Evolutionary conservation across 2,329 filamentous ascomycete species (phyloP).

Genomic region (Colletotrichum sp.): DNA sequence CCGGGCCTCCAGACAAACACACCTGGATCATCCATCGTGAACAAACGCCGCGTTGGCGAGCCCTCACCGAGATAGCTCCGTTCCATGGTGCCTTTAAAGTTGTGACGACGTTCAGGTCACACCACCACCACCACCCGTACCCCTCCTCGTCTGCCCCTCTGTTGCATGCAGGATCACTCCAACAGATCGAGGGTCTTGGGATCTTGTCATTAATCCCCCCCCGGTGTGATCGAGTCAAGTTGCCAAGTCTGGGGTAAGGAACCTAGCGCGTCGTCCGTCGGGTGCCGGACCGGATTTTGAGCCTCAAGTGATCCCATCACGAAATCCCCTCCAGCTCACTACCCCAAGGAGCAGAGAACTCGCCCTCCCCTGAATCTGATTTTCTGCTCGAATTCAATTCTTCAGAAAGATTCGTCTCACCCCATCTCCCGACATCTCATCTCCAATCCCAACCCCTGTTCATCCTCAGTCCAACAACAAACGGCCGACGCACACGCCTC

Average conservation of each 20-base stretch:
- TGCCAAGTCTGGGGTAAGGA: constrained; percentile 2
- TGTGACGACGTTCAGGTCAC: constrained; percentile 1
- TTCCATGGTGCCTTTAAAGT: background rate
- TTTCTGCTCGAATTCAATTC: background rate
- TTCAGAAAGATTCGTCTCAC: background rate
- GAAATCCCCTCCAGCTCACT: background rate
- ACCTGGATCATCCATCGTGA: background rate
- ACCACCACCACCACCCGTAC: background rate
- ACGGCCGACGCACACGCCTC: background rate
- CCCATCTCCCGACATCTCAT: background rate
- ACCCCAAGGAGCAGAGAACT: background rate
- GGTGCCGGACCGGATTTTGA: background rate
- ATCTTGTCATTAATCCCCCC: background rate
- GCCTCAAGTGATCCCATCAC: background rate
- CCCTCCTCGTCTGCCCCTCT: background rate
- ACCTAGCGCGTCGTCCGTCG: background rate
- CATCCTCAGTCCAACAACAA: background rate
- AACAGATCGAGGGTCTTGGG: background rate
- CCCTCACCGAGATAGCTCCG: constrained; percentile 11
- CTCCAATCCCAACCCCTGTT: background rate
- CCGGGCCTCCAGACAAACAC: background rate
- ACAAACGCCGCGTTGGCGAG: constrained; percentile 4
- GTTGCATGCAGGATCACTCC: background rate
- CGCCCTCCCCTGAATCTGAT: background rate
- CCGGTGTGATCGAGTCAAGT: background rate